These are phyloP conservation scores for Ilyonectria sp. DNA, from an alignment of 2,329 filamentous ascomycete species.

Conservation along the genomic window DNA sequence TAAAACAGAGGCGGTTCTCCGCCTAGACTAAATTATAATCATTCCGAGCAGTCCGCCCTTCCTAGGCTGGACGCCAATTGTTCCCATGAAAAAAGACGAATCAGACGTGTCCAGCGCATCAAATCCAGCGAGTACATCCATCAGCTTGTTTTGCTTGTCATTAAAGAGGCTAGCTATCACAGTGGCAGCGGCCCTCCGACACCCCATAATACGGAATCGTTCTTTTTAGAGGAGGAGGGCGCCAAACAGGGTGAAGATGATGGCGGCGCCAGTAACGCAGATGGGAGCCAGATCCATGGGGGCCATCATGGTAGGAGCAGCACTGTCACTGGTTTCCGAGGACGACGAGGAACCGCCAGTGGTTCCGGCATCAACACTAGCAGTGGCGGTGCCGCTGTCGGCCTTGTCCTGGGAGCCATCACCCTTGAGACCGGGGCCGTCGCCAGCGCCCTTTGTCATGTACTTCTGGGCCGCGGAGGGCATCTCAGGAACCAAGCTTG, in stretches of 20 bases:
- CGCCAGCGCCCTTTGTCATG: slow-evolving; percentile 68
- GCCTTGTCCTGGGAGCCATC: slow-evolving; percentile 68
- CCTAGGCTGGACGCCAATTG: slow-evolving; percentile 46
- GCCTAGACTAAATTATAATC: slow-evolving; percentile 50
- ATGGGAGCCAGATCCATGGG: slow-evolving; percentile 52
- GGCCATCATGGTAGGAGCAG: slow-evolving; percentile 45
- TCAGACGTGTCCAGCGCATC: slow-evolving; percentile 42
- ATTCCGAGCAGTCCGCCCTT: slow-evolving; percentile 44
- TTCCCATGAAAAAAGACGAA: slow-evolving; percentile 46
- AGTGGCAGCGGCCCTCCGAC: slow-evolving; percentile 30
- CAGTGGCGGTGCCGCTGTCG: slow-evolving; percentile 63
- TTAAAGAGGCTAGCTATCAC: slow-evolving; percentile 31
- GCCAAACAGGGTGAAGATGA: slow-evolving; percentile 57
- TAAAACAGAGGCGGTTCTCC: slow-evolving; percentile 43
- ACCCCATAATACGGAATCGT: slow-evolving; percentile 12
- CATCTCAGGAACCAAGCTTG: slow-evolving; percentile 66
- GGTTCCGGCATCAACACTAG: slow-evolving; percentile 54
- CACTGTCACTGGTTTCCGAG: slow-evolving; percentile 47
- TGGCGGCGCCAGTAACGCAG: slow-evolving; percentile 53
- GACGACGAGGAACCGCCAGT: slow-evolving; percentile 38
- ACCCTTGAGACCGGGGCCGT: slow-evolving; percentile 67
- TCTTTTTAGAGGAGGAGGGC: slow-evolving; percentile 56
- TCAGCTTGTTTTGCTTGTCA: slow-evolving; percentile 39
- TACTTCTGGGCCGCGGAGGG: slow-evolving; percentile 66
- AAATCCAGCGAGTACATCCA: slow-evolving; percentile 39